Conservation (phyloP, 139 green algal species). For the Tetraselmis chui region DNA sequence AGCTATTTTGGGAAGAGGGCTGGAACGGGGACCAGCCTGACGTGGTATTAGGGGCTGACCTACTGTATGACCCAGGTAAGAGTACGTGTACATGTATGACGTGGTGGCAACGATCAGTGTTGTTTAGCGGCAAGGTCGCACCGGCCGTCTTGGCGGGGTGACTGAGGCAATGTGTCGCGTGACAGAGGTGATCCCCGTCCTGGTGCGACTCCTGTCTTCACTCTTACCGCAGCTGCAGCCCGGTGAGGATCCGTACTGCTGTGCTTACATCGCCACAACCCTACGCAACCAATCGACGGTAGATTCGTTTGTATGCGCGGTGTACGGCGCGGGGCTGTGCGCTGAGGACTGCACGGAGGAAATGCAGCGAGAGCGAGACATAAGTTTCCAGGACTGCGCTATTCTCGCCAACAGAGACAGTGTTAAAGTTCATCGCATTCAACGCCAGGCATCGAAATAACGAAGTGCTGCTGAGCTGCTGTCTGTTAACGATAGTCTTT, state of each 20-base stretch:
- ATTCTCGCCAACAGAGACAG: background rate
- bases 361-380: background rate
- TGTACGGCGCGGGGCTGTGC: background rate
- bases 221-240: background rate
- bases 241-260: slow-evolving; percentile 2
- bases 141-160: too few relatives aligned
- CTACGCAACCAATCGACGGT: slow-evolving; percentile 24
- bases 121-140: too few relatives aligned
- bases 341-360: slow-evolving; percentile 4
- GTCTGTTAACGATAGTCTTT: too few relatives aligned
- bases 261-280: slow-evolving; percentile 20
- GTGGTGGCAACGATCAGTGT: too few relatives aligned
- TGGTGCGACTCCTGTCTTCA: slow-evolving; percentile 8
- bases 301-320: slow-evolving; percentile 16
- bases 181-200: slow-evolving; percentile 11
- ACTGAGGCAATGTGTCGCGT: too few relatives aligned
- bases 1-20: slow-evolving; percentile 16
- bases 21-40: slow-evolving; percentile 16
- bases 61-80: slow-evolving; percentile 60
- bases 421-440: background rate
- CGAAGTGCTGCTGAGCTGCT: too few relatives aligned
- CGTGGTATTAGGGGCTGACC: slow-evolving; percentile 47
- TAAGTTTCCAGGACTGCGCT: background rate
- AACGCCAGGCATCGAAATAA: too few relatives aligned
- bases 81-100: too few relatives aligned